A percentile compares a stretch with the other conserved stretches of the same genome.
Evolutionary conservation across 352 stramenopile genomes (phyloP).

Genomic region (Globisporangium spiculum): DNA sequence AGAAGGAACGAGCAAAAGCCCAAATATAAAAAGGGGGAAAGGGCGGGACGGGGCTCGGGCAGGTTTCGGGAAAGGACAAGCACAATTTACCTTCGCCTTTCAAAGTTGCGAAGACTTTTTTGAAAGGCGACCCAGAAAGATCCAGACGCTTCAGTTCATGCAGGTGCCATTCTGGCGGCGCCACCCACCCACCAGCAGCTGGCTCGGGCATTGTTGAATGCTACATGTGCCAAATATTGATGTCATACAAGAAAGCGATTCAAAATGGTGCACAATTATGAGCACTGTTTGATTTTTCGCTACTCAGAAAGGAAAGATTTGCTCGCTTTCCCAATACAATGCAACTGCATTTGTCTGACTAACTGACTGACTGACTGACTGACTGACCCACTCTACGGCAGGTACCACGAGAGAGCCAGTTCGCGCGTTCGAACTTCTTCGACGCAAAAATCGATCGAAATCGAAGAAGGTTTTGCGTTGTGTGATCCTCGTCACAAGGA

Average conservation of each 20-base stretch:
- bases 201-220: slow-evolving; percentile 3
- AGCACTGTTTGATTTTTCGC: neutral
- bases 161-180: neutral
- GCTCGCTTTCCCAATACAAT: neutral
- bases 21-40: neutral
- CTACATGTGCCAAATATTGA: neutral
- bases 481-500: neutral
- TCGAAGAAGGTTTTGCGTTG: neutral
- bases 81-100: neutral
- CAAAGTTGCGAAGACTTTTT: neutral
- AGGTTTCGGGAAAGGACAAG: slow-evolving; percentile 1
- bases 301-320: neutral
- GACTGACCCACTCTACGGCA: neutral
- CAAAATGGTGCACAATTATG: neutral
- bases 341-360: slow-evolving; percentile 1
- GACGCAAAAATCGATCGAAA: neutral
- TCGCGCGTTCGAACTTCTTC: neutral
- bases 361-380: slow-evolving; percentile 1
- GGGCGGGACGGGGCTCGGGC: neutral
- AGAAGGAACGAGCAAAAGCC: too few species aligned
- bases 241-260: neutral
- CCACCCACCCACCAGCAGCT: neutral
- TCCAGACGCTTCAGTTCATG: neutral
- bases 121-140: slow-evolving; percentile 9
- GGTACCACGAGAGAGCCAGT: slow-evolving; percentile 3